Conservation (phyloP, 371 early-diverging fungal species). For the Circinella umbellata region DNA sequence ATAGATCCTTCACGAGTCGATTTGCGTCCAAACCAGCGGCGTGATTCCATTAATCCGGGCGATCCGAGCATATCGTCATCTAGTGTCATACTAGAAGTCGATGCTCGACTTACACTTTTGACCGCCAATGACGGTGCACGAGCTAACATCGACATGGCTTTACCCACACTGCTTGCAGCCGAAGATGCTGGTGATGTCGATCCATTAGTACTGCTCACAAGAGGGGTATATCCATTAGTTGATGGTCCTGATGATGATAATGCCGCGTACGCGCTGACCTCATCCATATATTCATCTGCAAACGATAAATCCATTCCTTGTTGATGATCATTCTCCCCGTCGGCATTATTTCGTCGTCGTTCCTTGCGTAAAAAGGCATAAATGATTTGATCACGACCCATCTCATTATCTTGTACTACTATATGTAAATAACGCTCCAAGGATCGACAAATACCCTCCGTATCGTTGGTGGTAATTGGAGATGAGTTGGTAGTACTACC, state of each 20-base stretch:
- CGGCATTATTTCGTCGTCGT: slow-evolving; percentile 13
- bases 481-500: slow-evolving; percentile 16
- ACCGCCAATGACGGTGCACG: slow-evolving; percentile 25
- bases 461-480: slow-evolving; percentile 13
- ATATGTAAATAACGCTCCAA: slow-evolving; percentile 41
- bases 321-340: slow-evolving; percentile 5
- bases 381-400: slow-evolving; percentile 45
- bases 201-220: not conserved
- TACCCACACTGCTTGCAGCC: slow-evolving; percentile 22
- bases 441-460: slow-evolving; percentile 25
- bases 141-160: slow-evolving; percentile 25
- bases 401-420: slow-evolving; percentile 42
- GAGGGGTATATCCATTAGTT: slow-evolving; percentile 7
- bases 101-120: slow-evolving; percentile 18
- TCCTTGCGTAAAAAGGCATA: slow-evolving; percentile 51
- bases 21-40: slow-evolving; percentile 20
- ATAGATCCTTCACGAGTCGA: slow-evolving; percentile 32
- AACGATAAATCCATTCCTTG: slow-evolving; percentile 29
- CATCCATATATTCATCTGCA: slow-evolving; percentile 42
- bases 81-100: not conserved
- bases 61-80: slow-evolving; percentile 19
- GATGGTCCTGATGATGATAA: slow-evolving; percentile 7
- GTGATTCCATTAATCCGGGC: slow-evolving; percentile 15
- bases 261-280: slow-evolving; percentile 26
- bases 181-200: not conserved